Percentiles rank a stretch among this genome's conserved stretches.
Conservation (phyloP, 495 filamentous ascomycete species). For the Baudoinia panamericana region DNA sequence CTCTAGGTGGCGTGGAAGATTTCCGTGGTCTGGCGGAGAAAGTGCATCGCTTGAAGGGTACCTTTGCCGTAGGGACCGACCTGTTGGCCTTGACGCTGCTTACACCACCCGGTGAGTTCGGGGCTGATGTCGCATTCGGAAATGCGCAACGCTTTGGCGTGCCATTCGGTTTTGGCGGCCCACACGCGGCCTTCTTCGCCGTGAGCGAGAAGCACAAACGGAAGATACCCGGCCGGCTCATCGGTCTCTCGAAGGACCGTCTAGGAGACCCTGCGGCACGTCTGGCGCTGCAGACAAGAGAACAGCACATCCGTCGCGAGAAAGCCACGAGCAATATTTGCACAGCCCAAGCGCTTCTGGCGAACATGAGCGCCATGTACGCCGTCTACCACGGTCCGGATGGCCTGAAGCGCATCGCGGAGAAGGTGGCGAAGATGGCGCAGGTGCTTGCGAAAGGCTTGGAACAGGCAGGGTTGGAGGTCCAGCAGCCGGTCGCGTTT, state of each 20-base stretch:
- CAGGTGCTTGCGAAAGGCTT: constrained; percentile 56
- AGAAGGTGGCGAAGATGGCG: constrained; percentile 58
- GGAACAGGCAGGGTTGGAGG: constrained; percentile 48
- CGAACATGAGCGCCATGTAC: constrained; percentile 96
- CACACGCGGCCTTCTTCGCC: constrained; percentile 95
- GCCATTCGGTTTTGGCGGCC: constrained; percentile 86
- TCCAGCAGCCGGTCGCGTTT: constrained; percentile 48
- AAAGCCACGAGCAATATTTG: constrained; percentile 99
- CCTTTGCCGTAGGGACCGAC: constrained; percentile 84
- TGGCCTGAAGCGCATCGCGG: constrained; percentile 75
- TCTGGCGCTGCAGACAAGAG: constrained; percentile 82
- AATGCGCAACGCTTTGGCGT: constrained; percentile 92
- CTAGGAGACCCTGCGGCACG: constrained; percentile 74
- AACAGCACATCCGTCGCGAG: constrained; percentile 94
- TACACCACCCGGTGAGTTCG: constrained; percentile 89
- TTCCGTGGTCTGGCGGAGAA: constrained; percentile 60
- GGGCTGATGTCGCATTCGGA: constrained; percentile 93
- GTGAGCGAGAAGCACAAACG: constrained; percentile 86
- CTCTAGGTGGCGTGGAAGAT: constrained; percentile 66
- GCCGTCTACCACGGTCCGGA: constrained; percentile 91
- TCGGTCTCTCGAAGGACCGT: constrained; percentile 88
- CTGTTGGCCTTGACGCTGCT: constrained; percentile 79
- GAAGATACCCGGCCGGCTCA: constrained; percentile 86
- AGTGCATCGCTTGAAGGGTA: constrained; percentile 67
- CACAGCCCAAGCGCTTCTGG: constrained; percentile 86